A percentile compares a stretch with the other conserved stretches of the same genome.
Evolutionary conservation across 306 rosid genomes (phyloP).

Genomic region (Lablab purpureus): DNA sequence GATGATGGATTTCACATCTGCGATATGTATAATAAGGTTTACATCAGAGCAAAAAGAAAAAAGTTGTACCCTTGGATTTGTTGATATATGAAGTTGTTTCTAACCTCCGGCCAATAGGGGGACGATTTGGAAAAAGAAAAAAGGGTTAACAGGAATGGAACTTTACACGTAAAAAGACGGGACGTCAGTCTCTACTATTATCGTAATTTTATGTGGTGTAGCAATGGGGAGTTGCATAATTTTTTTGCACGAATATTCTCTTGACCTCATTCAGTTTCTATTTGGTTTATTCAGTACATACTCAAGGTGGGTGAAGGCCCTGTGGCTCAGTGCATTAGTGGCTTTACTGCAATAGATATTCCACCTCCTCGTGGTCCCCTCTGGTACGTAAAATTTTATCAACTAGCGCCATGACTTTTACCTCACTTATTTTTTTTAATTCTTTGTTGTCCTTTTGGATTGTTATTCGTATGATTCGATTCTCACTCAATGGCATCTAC

Average conservation of each 20-base stretch:
- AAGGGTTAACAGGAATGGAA: neutral
- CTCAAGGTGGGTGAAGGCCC: conserved; percentile 83
- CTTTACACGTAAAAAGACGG: neutral
- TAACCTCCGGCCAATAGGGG: neutral
- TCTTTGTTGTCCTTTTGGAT: neutral
- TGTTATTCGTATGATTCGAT: conserved; percentile 32
- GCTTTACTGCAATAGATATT: conserved; percentile 75
- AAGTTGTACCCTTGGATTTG: neutral
- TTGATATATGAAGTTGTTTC: neutral
- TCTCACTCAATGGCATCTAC: conserved; percentile 27
- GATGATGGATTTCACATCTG: no score
- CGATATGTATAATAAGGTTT: neutral
- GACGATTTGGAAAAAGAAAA: neutral
- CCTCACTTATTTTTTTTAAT: neutral
- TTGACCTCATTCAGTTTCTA: conserved; percentile 27
- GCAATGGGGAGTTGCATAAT: neutral
- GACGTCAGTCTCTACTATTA: neutral
- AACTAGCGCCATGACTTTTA: neutral
- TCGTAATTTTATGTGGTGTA: conserved; percentile 1
- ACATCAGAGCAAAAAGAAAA: neutral
- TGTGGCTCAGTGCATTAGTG: conserved; percentile 92
- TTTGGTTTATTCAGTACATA: conserved; percentile 71
- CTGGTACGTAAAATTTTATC: conserved; percentile 62
- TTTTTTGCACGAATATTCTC: neutral
- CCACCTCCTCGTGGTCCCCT: conserved; percentile 94